Percentiles rank a stretch among this genome's conserved stretches.
These are phyloP conservation scores for Mrakia frigida DNA, from an alignment of 768 basidiomycete genomes.

Conservation along the genomic window DNA sequence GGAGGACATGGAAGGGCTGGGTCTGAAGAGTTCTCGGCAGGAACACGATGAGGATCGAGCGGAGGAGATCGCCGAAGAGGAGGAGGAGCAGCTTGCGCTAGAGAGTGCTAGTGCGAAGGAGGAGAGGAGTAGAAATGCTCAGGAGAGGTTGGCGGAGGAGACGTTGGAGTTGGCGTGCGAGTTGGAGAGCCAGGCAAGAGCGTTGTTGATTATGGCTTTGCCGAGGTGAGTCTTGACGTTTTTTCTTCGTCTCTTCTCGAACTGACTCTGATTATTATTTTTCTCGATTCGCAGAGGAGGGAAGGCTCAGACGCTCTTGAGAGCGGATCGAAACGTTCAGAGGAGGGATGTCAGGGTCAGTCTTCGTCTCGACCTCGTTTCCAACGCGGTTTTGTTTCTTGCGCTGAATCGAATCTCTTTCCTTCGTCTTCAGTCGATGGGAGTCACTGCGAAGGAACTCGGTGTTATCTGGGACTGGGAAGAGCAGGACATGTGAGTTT, in stretches of 20 bases:
- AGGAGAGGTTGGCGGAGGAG: conserved; percentile 25
- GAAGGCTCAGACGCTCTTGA: conserved; percentile 39
- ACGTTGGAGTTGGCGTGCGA: conserved; percentile 31
- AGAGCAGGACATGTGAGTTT: conserved; percentile 30
- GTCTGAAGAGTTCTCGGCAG: not conserved
- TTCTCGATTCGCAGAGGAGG: conserved; percentile 27
- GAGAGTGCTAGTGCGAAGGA: conserved; percentile 14
- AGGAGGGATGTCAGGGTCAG: conserved; percentile 37
- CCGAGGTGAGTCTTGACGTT: conserved; percentile 25
- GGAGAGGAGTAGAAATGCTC: not conserved
- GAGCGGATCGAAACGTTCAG: conserved; percentile 44
- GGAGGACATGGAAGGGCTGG: not conserved
- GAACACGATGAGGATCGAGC: not conserved
- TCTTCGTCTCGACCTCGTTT: not conserved
- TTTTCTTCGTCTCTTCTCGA: not conserved
- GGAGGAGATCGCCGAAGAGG: not conserved
- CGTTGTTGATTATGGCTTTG: conserved; percentile 41
- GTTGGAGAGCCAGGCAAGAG: conserved; percentile 41
- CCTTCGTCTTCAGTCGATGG: conserved; percentile 23
- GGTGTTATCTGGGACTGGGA: conserved; percentile 37
- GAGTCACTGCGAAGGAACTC: conserved; percentile 37
- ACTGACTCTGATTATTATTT: not conserved
- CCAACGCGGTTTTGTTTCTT: not conserved
- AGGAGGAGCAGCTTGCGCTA: not conserved
- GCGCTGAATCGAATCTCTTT: not conserved